Evolutionary conservation across 2,329 filamentous ascomycete genomes (phyloP), one percentile per base, ranked within the genome.

Genomic region (Curvularia lunata): DNA sequence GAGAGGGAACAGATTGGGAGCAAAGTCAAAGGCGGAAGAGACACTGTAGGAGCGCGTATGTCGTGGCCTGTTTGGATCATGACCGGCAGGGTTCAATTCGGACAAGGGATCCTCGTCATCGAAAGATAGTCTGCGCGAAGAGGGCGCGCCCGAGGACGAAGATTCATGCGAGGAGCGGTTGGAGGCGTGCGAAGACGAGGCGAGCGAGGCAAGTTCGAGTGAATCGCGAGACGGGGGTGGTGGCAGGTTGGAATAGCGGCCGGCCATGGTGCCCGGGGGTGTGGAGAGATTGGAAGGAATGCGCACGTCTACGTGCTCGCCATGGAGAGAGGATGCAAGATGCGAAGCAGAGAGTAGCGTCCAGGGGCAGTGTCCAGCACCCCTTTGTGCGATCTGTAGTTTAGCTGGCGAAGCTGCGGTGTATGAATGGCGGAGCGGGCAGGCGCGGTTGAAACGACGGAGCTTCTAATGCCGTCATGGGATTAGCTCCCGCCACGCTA

Each of bases 11-110:
- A 99, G 84, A 68, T 92, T 96, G 56, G 90, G 87, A n/a, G 91
- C 89, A 75, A 97, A 97, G 79, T 98, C 94, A 78, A 99, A 99
- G 52, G 91, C 92, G 5, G 94, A 98, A 10, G 91, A 92, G 46
- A 96, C 86, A 10, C 93, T 97, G 78, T 94, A 97, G 18, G 91
- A 90, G 62, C 94, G 89, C 57, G 77, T 79, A 70, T 83, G 83
- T 25, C 74, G 82, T 69, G 74, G 78, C 70, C 71, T 66, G 66
- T 58, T 63, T 57, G 59, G 61, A 51, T 66, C 63, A 62, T 75
- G 52, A 73, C 87, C 86, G 59, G 82, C 83, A 41, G 83, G 82
- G 74, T 88, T 85, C 52, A 76, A 68, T 55, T 79, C 74, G 50
- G 82, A 80, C 56, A 96, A 82, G 18, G 92, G 91, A 71, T 96